phyloP scores from a whole-genome alignment of 306 rosid genomes.

The Medicago arabica region DNA sequence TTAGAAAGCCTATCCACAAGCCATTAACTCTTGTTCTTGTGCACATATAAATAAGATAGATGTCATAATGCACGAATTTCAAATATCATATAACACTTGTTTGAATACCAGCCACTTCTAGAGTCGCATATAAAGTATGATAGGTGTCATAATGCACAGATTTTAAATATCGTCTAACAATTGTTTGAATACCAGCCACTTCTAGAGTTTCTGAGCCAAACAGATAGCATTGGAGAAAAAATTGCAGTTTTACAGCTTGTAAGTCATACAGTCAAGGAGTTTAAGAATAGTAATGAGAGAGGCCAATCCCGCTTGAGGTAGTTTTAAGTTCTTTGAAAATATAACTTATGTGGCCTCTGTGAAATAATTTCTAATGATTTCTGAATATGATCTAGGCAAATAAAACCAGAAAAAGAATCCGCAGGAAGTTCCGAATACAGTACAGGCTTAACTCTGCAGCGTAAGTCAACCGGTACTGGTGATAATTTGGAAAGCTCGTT shows the following conservation, averaged over 20 bases:
- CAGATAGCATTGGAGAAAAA: constrained; percentile 57
- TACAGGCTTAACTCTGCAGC: constrained; percentile 72
- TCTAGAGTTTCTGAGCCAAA: constrained; percentile 78
- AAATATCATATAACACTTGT: constrained; percentile 39
- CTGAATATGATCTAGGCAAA: constrained; percentile 58
- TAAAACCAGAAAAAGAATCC: constrained; percentile 73
- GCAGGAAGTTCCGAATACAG: constrained; percentile 88
- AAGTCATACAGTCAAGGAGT: constrained; percentile 66
- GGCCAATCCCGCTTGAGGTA: constrained; percentile 65
- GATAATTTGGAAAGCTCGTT: constrained; percentile 60
- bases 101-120: constrained; percentile 41
- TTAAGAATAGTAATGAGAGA: constrained; percentile 62
- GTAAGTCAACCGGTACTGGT: constrained; percentile 50
- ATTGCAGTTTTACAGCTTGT: constrained; percentile 68
- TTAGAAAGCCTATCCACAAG: constrained; percentile 8
- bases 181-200: constrained; percentile 36
- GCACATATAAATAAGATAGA: background rate
- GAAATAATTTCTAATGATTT: constrained; percentile 42
- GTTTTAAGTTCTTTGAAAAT: constrained; percentile 18
- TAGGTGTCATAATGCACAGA: too few species aligned
- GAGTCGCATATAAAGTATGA: too few species aligned
- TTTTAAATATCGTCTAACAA: too few species aligned
- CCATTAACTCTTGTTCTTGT: constrained; percentile 29
- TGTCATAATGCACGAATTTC: background rate
- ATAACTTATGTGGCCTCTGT: constrained; percentile 8